A percentile compares a stretch with the other conserved stretches of the same genome.
These are phyloP conservation scores for Penicillium ucsense DNA, from an alignment of 495 filamentous ascomycete species.

Conservation along the genomic window DNA sequence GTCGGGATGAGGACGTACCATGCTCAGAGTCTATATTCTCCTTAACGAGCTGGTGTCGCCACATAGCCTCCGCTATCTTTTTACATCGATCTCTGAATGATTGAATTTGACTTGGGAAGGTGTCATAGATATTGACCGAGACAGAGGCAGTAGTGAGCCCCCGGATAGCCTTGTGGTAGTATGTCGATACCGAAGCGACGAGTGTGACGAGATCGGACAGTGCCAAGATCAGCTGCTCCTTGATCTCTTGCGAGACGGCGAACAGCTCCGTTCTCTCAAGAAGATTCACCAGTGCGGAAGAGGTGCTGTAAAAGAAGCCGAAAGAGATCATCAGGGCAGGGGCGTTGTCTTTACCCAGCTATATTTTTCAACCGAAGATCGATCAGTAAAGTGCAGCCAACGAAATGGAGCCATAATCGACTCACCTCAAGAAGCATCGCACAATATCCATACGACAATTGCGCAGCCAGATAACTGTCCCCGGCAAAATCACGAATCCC, in stretches of 20 bases:
- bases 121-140: constrained; percentile 24
- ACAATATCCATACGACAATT: constrained; percentile 30
- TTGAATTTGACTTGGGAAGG: constrained; percentile 22
- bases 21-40: constrained; percentile 7
- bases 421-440: constrained; percentile 27
- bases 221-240: constrained; percentile 28
- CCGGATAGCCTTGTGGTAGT: constrained; percentile 19
- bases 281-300: constrained; percentile 22
- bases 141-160: constrained; percentile 16
- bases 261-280: constrained; percentile 27
- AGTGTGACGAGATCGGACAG: constrained; percentile 27
- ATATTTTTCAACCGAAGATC: neutral
- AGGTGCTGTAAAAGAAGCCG: constrained; percentile 28
- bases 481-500: constrained; percentile 24
- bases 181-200: constrained; percentile 20
- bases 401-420: neutral
- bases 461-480: constrained; percentile 26
- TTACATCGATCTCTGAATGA: constrained; percentile 24
- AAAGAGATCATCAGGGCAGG: constrained; percentile 23
- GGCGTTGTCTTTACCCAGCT: constrained; percentile 29
- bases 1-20: neutral
- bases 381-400: neutral
- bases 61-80: constrained; percentile 25
- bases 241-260: constrained; percentile 27
- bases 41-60: constrained; percentile 23